A percentile compares a stretch with the other conserved stretches of the same genome.
Evolutionary conservation across 441 rosid species (phyloP).

Genomic region (Populus hybrid): DNA sequence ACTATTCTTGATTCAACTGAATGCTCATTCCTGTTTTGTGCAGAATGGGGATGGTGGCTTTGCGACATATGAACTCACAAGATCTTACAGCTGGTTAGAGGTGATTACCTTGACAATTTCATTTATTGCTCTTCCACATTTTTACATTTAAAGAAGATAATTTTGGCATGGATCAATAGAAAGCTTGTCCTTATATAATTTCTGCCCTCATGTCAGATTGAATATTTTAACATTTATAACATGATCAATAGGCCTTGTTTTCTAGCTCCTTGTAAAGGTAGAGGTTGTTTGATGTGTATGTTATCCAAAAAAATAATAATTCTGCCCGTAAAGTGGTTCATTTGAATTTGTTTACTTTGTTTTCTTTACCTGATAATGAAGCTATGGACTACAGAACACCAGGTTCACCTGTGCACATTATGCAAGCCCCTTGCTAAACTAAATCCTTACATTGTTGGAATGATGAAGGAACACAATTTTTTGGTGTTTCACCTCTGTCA

Average conservation of each 20-base stretch:
- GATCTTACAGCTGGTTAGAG: constrained; percentile 98
- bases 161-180: not conserved
- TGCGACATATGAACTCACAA: constrained; percentile 76
- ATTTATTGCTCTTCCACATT: not conserved
- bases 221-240: not conserved
- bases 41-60: constrained; percentile 87
- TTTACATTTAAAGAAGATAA: not conserved
- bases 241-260: not conserved
- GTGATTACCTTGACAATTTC: constrained; percentile 31
- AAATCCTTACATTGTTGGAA: not conserved
- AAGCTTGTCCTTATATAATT: not conserved
- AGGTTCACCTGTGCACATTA: not conserved
- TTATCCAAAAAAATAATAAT: not conserved
- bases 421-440: not conserved
- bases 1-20: not conserved
- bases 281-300: not conserved
- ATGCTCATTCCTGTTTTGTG: constrained; percentile 6
- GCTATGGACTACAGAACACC: not conserved
- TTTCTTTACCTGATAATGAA: not conserved
- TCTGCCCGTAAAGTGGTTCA: not conserved
- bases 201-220: not conserved
- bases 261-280: not conserved
- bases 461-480: not conserved
- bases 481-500: not conserved
- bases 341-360: not conserved